Conservation (phyloP, 345 rosid species). For the Turnera subulata region DNA sequence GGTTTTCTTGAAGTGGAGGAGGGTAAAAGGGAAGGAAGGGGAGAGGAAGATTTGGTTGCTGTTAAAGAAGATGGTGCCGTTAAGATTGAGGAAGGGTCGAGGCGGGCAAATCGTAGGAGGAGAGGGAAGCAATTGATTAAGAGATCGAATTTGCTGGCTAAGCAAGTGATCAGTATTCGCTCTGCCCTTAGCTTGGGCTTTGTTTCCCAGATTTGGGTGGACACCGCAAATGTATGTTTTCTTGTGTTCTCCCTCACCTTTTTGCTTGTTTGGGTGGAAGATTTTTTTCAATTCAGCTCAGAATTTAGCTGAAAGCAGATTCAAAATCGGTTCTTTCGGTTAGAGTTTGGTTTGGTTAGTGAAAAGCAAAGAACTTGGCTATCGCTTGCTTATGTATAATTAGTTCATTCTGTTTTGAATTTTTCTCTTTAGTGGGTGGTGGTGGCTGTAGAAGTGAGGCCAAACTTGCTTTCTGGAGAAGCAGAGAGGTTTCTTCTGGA, state of each 20-base stretch:
- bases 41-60: slow-evolving; percentile 27
- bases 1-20: slow-evolving; percentile 22
- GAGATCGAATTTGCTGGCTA: slow-evolving; percentile 73
- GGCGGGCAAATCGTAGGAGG: slow-evolving; percentile 11
- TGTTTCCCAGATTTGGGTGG: slow-evolving; percentile 84
- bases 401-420: not conserved
- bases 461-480: slow-evolving; percentile 80
- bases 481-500: slow-evolving; percentile 66
- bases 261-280: not conserved
- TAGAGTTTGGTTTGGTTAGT: too few relatives aligned
- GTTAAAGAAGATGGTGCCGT: not conserved
- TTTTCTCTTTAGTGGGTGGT: slow-evolving; percentile 56
- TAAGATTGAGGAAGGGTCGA: slow-evolving; percentile 6
- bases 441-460: slow-evolving; percentile 68
- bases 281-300: too few relatives aligned
- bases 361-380: too few relatives aligned
- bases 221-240: slow-evolving; percentile 48
- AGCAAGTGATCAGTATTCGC: slow-evolving; percentile 71
- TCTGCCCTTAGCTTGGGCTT: slow-evolving; percentile 80
- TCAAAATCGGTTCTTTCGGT: not conserved
- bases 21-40: slow-evolving; percentile 7
- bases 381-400: too few relatives aligned
- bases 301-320: too few relatives aligned
- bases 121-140: slow-evolving; percentile 41
- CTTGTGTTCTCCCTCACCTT: not conserved